These are phyloP conservation scores for Colletotrichum endophyticum DNA, from an alignment of 2,329 filamentous ascomycete genomes.

Conservation along the genomic window DNA sequence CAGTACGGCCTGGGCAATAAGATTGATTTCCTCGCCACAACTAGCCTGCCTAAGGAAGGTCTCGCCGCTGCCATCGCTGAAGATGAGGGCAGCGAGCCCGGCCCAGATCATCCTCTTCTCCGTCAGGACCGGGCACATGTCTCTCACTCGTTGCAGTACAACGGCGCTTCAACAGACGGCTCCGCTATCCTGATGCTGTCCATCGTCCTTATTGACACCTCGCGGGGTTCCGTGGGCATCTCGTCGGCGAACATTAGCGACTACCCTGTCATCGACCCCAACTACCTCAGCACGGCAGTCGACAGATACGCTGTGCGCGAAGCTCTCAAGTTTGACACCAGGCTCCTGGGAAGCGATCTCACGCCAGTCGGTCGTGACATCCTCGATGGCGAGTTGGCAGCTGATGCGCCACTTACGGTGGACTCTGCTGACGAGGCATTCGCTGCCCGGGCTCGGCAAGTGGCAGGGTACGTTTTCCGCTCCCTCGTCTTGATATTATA, in stretches of 20 bases:
- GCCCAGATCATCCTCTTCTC: conserved; percentile 36
- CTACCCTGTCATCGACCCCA: conserved; percentile 30
- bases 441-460: neutral
- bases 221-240: conserved; percentile 30
- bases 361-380: conserved; percentile 25
- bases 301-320: conserved; percentile 33
- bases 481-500: accelerated
- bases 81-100: conserved; percentile 30
- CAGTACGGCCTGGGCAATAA: conserved; percentile 41
- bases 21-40: conserved; percentile 39
- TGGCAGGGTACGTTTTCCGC: neutral
- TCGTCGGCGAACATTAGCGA: conserved; percentile 22
- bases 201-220: conserved; percentile 28
- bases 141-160: neutral
- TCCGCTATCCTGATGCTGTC: conserved; percentile 21
- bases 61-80: conserved; percentile 34
- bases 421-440: conserved; percentile 26
- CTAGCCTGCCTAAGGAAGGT: conserved; percentile 27
- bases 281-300: conserved; percentile 31
- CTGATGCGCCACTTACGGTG: conserved; percentile 24
- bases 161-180: neutral
- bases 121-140: conserved; percentile 3
- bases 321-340: conserved; percentile 27
- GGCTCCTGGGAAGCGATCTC: conserved; percentile 21
- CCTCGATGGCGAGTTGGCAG: conserved; percentile 26